phyloP scores from a whole-genome alignment of 208 protist genomes.

The Tritrichomonas musculus region DNA sequence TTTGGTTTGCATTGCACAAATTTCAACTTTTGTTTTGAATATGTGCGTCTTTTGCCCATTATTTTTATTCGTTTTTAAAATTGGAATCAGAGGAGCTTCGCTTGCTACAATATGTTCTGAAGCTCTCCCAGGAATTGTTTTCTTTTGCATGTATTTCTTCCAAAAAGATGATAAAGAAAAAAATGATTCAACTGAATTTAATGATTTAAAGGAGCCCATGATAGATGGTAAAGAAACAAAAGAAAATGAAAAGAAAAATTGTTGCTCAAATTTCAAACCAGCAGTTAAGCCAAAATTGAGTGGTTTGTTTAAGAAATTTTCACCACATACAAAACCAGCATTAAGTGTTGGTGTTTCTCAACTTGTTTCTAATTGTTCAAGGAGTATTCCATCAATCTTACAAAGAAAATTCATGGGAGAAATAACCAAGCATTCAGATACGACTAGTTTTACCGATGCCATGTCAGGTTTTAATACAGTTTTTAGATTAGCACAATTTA shows the following conservation, averaged over 20 bases:
- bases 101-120: background rate
- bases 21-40: background rate
- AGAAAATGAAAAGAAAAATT: no score
- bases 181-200: no score
- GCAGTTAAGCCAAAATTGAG: background rate
- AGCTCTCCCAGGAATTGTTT: background rate
- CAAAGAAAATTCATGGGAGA: background rate
- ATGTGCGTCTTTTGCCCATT: background rate
- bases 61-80: background rate
- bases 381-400: background rate
- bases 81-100: background rate
- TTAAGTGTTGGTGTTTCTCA: background rate
- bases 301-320: background rate
- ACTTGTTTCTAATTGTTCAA: background rate
- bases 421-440: background rate
- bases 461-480: background rate
- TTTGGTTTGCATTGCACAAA: background rate
- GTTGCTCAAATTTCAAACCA: no score
- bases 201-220: no score
- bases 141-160: background rate
- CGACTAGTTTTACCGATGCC: background rate
- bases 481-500: background rate
- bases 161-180: no score
- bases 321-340: background rate
- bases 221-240: no score